Base-by-base conservation (phyloP, 768 basidiomycete genomes). In the Obba rivulosa region DNA sequence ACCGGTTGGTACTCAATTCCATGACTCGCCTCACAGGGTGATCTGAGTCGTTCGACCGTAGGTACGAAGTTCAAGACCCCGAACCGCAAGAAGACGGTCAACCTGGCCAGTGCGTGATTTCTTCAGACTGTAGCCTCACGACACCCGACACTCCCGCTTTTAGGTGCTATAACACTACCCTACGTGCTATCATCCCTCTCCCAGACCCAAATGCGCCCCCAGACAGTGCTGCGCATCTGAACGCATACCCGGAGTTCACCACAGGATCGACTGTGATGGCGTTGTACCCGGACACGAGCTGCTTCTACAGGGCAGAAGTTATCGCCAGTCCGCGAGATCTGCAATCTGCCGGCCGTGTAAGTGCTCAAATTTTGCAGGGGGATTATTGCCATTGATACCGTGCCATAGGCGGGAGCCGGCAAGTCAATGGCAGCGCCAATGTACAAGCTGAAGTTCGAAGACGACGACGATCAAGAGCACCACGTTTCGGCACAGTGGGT, bases 221-320 rank as follows among this genome's bases (percentile, higher is more conserved):
- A 23, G 77, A 75, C 40, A 81, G 67, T 59, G 74, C 85, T 0
- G 73, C 83, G 16, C 86, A 89, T 66, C 70, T 81, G 35, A 79
- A 72, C 56, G 73, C 79, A 3, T 88, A 89, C 61, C 85, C 80
- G 39, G 82, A 83, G 54, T 92, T 89, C 61, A 68, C 77, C 20
- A 67, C 77, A 0, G 82, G 87, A 3, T 80, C 84, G 18, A 85
- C 76, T 0, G 90, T 92, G 9, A 79, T 92, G 77, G 90, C 87
- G 1, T 69, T 92, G n/a, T 92, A 91, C 65, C 90, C 90, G 0
- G 90, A 92, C 60, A 92, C 90, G 0, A 92, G 87, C 56, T 90
- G 87, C 62, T 92, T 92, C 70, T 92, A 92, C 59, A 84, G 86
- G 22, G 90, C 90, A 7, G 85, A 89, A 58, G 88, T 92, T 5